Evolutionary conservation across 2,329 filamentous ascomycete species (phyloP), one percentile per base, ranked within the genome.

Genomic region (Bipolaris bicolor): DNA sequence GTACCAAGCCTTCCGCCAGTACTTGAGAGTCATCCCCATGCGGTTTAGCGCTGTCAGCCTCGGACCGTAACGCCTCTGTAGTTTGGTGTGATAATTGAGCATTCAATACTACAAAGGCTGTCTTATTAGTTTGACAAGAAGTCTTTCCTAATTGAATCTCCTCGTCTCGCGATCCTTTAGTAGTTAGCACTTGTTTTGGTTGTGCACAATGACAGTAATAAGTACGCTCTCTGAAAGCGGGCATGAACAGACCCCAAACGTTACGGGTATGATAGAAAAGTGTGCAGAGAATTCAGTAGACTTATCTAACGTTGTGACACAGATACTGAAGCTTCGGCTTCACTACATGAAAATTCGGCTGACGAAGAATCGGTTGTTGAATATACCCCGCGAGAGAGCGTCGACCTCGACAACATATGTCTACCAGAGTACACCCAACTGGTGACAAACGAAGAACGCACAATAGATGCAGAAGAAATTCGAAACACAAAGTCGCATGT

Each of bases 381-480:
- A 10, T 5, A 39, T 26, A 26, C 46, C 7, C 7, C 22, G n/a
- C 34, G 22, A 29, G 57, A 47, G 51, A 65, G 70, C 29, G 48
- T 57, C 36, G 65, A 70, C 48, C 51, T 69, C 3, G 66, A 68
- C 46, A 48, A 43, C 18, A 44, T 61, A 16, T 61, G 62, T 4
- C 64, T 62, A 1, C 66, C 68, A n/a, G 60, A 60, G 2, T 71
- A 70, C 49, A 65, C 62, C 10, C 48, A 55, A 16, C 54, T 53
- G 3, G 49, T 56, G 7, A 56, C 60, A 5, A 47, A 57, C 0
- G 58, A 55, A 36, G 68, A 70, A 44, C 13, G 49, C 24, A 55
- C 61, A 5, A 41, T 70, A 33, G 64, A 67, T n/a, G 65, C 61
- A 10, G 55, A 68, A 55, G 58, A 52, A 3, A 37, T 40, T 5